Evolutionary conservation across 2,329 filamentous ascomycete species (phyloP), one percentile per base, ranked within the genome.

Genomic region (Monilinia fructicola): DNA sequence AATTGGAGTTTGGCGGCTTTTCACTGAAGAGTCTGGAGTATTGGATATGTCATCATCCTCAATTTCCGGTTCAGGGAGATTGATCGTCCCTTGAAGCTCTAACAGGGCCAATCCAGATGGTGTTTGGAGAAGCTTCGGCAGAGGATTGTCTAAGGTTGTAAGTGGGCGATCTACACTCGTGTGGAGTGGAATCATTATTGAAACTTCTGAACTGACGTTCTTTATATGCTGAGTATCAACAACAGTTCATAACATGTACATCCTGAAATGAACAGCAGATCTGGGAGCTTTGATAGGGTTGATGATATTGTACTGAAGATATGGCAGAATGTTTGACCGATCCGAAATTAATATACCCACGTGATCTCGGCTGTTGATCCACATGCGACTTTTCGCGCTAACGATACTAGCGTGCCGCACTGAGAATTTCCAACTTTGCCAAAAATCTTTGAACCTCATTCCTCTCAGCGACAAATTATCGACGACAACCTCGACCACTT

Each of bases 81-180:
- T 94, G 79, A 99, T 89, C 18, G 87, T 92, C 69, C 93, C 95
- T 81, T 99, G 95, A 18, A 99, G 86, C 79, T 98, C 95, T 67
- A 99, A 82, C 55, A 99, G 83, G 23, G 94, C 94, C 52, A 97
- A 85, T 61, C 95, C 95, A 0, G 90, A 88, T 0, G 95, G 95
- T 0, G 94, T 97, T 73, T 93, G 91, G 21, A 98, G 85, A 69
- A 97, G 83, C n/a, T 84, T 78, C 1, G 95, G 95, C 5, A 98
- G 85, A 4, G 91, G 88, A 72, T 77, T 65, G 28, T 61, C 28
- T 21, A 55, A 53, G 21, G 54, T 54, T 28, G 16, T 38, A 21
- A 50, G 18, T 62, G 64, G 28, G 26, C 11, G 18, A 40, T 56
- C 23, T 7, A 48, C 44, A 1, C 40, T 59, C 9, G 63, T 65